A percentile compares a stretch with the other conserved stretches of the same genome.
phyloP scores from a whole-genome alignment of 176 grass and related monocot species.

The Luzula sylvatica region DNA sequence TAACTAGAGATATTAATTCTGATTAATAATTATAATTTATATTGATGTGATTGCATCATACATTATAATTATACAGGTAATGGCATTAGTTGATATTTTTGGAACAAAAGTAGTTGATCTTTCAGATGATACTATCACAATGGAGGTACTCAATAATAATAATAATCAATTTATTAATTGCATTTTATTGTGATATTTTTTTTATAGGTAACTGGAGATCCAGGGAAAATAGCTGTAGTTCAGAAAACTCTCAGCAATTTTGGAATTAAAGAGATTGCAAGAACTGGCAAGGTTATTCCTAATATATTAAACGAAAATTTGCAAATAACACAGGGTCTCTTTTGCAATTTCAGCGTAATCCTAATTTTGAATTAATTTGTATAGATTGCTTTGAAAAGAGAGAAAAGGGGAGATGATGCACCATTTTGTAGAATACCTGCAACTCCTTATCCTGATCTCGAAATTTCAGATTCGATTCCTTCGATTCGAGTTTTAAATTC shows the following conservation, averaged over 20 bases:
- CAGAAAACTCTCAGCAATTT: constrained; percentile 48
- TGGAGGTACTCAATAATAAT: constrained; percentile 31
- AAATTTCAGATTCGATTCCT: constrained; percentile 10
- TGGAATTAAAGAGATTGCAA: constrained; percentile 69
- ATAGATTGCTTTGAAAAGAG: constrained; percentile 35
- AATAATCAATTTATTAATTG: background rate
- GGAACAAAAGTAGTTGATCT: constrained; percentile 60
- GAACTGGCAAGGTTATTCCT: constrained; percentile 60
- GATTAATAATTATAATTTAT: background rate
- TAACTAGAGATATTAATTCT: background rate
- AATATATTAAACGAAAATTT: background rate
- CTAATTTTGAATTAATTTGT: background rate
- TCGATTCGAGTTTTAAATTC: constrained; percentile 16
- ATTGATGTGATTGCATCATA: background rate
- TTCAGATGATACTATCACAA: constrained; percentile 47
- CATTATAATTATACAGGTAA: constrained; percentile 37
- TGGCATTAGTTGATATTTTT: constrained; percentile 60
- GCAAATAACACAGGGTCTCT: too few species aligned
- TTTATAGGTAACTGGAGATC: constrained; percentile 62
- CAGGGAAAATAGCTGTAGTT: constrained; percentile 56
- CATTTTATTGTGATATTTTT: background rate
- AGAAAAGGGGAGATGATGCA: constrained; percentile 35
- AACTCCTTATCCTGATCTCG: constrained; percentile 39
- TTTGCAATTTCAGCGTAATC: too few species aligned
- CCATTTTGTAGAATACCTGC: constrained; percentile 52